Conservation (phyloP, 768 basidiomycete species). For the Amanita rubescens region DNA sequence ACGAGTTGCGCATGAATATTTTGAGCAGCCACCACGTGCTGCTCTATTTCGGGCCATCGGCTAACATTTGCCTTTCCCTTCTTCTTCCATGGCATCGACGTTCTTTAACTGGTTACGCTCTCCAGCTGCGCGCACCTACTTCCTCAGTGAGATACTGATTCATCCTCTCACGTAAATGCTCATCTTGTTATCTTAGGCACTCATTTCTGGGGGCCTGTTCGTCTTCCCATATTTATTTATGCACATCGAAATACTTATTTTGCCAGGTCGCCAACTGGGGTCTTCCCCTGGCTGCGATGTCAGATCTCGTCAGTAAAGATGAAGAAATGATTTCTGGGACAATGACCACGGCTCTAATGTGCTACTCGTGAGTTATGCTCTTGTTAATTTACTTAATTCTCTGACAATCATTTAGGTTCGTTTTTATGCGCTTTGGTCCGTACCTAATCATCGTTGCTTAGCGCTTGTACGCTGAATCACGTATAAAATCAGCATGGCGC, state of each 20-base stretch:
- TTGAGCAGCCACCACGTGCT: background rate
- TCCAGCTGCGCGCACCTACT: conserved; percentile 88
- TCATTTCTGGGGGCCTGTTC: conserved; percentile 96
- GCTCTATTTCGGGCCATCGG: conserved; percentile 12
- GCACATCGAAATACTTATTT: conserved; percentile 1
- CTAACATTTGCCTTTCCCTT: conserved; percentile 13
- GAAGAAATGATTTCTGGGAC: conserved; percentile 95
- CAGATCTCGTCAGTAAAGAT: conserved; percentile 89
- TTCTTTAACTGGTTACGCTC: conserved; percentile 88
- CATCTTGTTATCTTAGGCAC: conserved; percentile 54
- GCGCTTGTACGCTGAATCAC: conserved; percentile 2
- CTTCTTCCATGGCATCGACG: conserved; percentile 62
- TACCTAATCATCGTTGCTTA: background rate
- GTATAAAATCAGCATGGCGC: conserved; percentile 63
- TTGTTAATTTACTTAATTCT: conserved; percentile 8
- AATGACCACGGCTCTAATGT: conserved; percentile 87
- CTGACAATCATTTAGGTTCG: conserved; percentile 35
- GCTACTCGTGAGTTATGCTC: conserved; percentile 78
- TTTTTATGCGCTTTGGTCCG: conserved; percentile 93
- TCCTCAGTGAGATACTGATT: conserved; percentile 69
- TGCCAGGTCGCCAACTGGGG: conserved; percentile 96
- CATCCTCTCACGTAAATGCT: conserved; percentile 8
- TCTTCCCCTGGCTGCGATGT: conserved; percentile 85
- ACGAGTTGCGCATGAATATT: no score
- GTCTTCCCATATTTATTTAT: conserved; percentile 24